A percentile compares a stretch with the other conserved stretches of the same genome.
phyloP scores from a whole-genome alignment of 257 asterid species.

The Nicotiana benthamiana region DNA sequence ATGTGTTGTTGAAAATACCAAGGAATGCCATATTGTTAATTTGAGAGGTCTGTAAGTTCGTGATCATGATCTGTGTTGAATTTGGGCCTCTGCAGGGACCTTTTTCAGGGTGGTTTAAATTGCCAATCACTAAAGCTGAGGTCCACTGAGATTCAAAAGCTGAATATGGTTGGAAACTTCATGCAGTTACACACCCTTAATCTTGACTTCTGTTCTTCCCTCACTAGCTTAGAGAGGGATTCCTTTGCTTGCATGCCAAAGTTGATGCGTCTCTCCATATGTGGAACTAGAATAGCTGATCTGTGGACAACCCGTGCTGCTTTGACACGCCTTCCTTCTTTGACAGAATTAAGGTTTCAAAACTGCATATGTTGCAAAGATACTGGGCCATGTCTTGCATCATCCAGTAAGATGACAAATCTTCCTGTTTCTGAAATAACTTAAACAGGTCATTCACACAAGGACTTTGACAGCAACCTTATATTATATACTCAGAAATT shows the following conservation, averaged over 20 bases:
- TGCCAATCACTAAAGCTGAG: slow-evolving; percentile 15
- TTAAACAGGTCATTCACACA: slow-evolving; percentile 9
- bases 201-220: slow-evolving; percentile 30
- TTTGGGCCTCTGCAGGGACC: slow-evolving; percentile 19
- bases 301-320: slow-evolving; percentile 24
- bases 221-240: slow-evolving; percentile 17
- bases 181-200: slow-evolving; percentile 21
- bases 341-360: slow-evolving; percentile 24
- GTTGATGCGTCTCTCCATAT: slow-evolving; percentile 16
- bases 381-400: slow-evolving; percentile 20
- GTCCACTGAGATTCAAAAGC: slow-evolving; percentile 14
- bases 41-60: not conserved
- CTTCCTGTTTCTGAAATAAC: slow-evolving; percentile 3
- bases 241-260: slow-evolving; percentile 27
- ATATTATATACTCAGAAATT: not conserved
- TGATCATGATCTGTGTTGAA: not conserved
- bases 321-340: slow-evolving; percentile 19
- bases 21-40: not conserved
- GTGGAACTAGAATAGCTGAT: slow-evolving; percentile 28
- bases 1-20: not conserved
- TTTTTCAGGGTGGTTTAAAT: slow-evolving; percentile 15
- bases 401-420: slow-evolving; percentile 12
- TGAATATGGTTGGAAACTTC: slow-evolving; percentile 17
- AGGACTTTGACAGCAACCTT: not conserved
- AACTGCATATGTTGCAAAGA: slow-evolving; percentile 17